These are phyloP conservation scores for Aureobasidium sp. DNA, from an alignment of 2,329 filamentous ascomycete genomes.

Conservation along the genomic window DNA sequence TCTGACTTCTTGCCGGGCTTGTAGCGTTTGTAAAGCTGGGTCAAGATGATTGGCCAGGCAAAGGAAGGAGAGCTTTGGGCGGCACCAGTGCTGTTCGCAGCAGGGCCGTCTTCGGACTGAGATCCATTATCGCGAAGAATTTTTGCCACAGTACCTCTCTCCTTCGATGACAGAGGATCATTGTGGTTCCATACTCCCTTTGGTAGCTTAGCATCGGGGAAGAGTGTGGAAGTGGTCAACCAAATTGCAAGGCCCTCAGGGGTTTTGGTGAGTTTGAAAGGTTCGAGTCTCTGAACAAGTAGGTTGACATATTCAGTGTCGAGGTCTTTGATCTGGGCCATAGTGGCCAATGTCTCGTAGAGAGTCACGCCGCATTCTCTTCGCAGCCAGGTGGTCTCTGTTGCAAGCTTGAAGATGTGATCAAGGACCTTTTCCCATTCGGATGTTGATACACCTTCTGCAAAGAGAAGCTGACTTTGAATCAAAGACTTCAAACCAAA, in stretches of 20 bases:
- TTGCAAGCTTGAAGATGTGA: slow-evolving; percentile 64
- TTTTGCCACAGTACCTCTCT: slow-evolving; percentile 62
- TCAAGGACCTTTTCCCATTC: slow-evolving; percentile 64
- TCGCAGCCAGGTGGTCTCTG: slow-evolving; percentile 81
- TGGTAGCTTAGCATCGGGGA: slow-evolving; percentile 56
- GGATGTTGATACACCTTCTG: slow-evolving; percentile 44
- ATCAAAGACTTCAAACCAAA: slow-evolving; percentile 85
- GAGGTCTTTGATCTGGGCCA: slow-evolving; percentile 13
- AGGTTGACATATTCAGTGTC: slow-evolving; percentile 13
- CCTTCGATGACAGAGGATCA: slow-evolving; percentile 64
- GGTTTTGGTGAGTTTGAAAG: slow-evolving; percentile 62
- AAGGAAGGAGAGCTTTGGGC: slow-evolving; percentile 80
- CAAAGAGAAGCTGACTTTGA: slow-evolving; percentile 66
- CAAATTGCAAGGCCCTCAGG: slow-evolving; percentile 87
- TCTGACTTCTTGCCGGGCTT: slow-evolving; percentile 10
- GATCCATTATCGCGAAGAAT: slow-evolving; percentile 70
- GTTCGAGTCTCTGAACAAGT: slow-evolving; percentile 24
- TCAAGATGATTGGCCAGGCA: slow-evolving; percentile 76
- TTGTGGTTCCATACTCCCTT: slow-evolving; percentile 64
- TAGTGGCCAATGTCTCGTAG: slow-evolving; percentile 54
- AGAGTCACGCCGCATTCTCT: slow-evolving; percentile 82
- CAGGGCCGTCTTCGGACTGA: slow-evolving; percentile 34
- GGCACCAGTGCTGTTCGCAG: slow-evolving; percentile 50
- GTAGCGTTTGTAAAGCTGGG: slow-evolving; percentile 33
- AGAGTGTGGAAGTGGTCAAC: slow-evolving; percentile 61